phyloP scores from a whole-genome alignment of 164 flowering plant genomes.

The Vitis labrusca region DNA sequence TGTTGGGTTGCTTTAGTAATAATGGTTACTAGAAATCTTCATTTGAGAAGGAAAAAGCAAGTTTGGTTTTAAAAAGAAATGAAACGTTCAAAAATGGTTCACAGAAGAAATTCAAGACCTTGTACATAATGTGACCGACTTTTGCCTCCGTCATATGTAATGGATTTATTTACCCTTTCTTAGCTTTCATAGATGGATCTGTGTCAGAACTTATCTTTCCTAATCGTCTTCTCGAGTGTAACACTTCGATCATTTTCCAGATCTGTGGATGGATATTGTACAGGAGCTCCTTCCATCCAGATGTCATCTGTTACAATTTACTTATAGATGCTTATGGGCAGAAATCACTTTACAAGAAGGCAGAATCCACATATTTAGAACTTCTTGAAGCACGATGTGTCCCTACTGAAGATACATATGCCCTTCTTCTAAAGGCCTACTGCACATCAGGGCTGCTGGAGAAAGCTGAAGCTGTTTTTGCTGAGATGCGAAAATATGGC shows the following conservation, averaged over 20 bases:
- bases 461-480: conserved; percentile 76
- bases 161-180: background rate
- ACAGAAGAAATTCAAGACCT: too few relatives aligned
- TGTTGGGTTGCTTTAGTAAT: too few relatives aligned
- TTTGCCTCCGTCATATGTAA: background rate
- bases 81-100: too few relatives aligned
- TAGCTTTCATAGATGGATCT: background rate
- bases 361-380: conserved; percentile 57
- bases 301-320: conserved; percentile 81
- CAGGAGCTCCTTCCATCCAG: conserved; percentile 71
- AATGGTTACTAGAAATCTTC: too few relatives aligned
- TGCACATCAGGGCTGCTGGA: conserved; percentile 55
- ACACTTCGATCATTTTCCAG: conserved; percentile 34
- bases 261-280: conserved; percentile 76
- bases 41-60: too few relatives aligned
- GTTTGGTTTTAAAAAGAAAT: too few relatives aligned
- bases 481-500: conserved; percentile 64
- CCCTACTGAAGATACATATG: conserved; percentile 89
- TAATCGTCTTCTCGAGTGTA: background rate
- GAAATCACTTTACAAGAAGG: conserved; percentile 51
- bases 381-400: conserved; percentile 65
- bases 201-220: background rate
- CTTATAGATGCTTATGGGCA: conserved; percentile 86
- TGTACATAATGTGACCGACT: background rate
- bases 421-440: conserved; percentile 74